Percentiles rank a stretch among this genome's conserved stretches.
These are phyloP conservation scores for Chrysanthemum lavandulifolium DNA, from an alignment of 129 eudicot species.

Conservation along the genomic window DNA sequence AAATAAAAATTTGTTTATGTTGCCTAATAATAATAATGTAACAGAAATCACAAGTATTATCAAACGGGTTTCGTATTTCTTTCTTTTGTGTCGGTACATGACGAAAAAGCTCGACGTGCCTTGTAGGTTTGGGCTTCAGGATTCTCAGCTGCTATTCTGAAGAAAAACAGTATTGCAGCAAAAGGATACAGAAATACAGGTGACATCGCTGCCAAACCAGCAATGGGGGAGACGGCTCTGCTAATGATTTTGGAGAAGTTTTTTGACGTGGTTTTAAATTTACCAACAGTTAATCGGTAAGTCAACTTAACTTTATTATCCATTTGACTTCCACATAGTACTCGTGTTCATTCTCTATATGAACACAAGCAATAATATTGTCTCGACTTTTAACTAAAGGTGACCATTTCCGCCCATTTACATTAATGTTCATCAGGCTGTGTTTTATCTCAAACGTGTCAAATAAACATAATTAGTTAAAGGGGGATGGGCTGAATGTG, in stretches of 20 bases:
- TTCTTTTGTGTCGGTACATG: not conserved
- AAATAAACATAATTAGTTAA: not conserved
- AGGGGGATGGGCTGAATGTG: too few species aligned
- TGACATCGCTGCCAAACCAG: conserved; percentile 53
- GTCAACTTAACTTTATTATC: not conserved
- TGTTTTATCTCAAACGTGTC: not conserved
- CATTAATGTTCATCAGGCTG: not conserved
- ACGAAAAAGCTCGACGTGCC: not conserved
- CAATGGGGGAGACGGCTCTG: conserved; percentile 76
- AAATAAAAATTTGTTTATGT: too few species aligned
- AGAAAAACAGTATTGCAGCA: conserved; percentile 80
- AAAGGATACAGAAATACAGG: conserved; percentile 36
- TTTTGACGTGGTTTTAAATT: conserved; percentile 70
- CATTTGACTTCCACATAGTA: not conserved
- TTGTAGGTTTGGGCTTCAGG: conserved; percentile 96
- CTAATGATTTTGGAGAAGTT: conserved; percentile 70
- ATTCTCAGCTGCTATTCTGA: conserved; percentile 94
- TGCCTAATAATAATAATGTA: too few species aligned
- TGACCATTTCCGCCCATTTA: not conserved
- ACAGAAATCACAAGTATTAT: not conserved
- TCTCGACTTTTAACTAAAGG: not conserved
- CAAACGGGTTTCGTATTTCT: not conserved
- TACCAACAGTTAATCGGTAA: conserved; percentile 74
- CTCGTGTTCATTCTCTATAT: not conserved
- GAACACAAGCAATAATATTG: too few species aligned